phyloP scores from a whole-genome alignment of 1,139 yeast species.

The Blastobotrys buckinghamii region DNA sequence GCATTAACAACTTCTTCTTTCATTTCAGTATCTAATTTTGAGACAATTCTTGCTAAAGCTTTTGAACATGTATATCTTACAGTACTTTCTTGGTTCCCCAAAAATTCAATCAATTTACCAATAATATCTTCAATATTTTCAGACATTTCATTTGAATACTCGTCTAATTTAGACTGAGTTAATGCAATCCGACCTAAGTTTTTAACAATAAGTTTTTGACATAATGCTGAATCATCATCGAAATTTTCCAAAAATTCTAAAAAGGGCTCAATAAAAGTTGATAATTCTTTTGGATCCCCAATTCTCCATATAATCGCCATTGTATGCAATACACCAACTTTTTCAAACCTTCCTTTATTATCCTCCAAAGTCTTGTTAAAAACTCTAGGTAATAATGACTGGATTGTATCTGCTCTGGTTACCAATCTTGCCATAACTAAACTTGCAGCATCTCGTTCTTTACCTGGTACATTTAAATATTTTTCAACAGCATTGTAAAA shows the following conservation, averaged over 20 bases:
- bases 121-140: constrained; percentile 40
- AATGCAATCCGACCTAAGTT: constrained; percentile 35
- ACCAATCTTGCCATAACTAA: constrained; percentile 39
- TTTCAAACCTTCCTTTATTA: constrained; percentile 13
- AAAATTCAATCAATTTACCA: constrained; percentile 29
- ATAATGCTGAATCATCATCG: constrained; percentile 5
- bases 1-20: constrained; percentile 33
- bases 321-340: constrained; percentile 25
- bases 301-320: constrained; percentile 18
- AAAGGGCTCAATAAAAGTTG: not conserved
- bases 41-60: constrained; percentile 39
- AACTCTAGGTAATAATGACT: constrained; percentile 19
- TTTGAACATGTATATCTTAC: constrained; percentile 44
- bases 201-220: constrained; percentile 30
- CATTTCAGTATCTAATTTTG: constrained; percentile 27
- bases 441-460: constrained; percentile 44
- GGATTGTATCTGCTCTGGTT: constrained; percentile 35
- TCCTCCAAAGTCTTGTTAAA: constrained; percentile 16
- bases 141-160: constrained; percentile 14
- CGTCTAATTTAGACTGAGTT: constrained; percentile 14
- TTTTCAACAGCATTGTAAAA: constrained; percentile 36
- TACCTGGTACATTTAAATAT: constrained; percentile 41
- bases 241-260: not conserved
- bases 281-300: constrained; percentile 14
- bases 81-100: constrained; percentile 36